Evolutionary conservation across 306 rosid species (phyloP).

Genomic region (Cercis canadensis): DNA sequence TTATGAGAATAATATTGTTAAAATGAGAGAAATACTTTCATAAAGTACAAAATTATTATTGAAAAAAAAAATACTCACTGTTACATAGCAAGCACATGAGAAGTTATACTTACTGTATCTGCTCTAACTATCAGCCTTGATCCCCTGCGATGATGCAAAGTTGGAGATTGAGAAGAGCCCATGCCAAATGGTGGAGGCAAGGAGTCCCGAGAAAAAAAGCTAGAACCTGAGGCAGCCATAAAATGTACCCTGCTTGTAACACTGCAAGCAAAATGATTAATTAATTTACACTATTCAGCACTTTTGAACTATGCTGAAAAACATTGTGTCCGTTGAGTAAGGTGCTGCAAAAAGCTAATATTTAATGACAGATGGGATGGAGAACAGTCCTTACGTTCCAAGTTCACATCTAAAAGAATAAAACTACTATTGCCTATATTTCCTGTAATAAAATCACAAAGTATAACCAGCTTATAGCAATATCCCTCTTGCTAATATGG

Average conservation of each 20-base stretch:
- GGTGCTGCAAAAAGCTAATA: background rate
- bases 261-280: constrained; percentile 52
- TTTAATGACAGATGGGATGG: background rate
- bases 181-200: constrained; percentile 43
- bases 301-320: constrained; percentile 9
- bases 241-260: constrained; percentile 56
- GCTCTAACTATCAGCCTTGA: constrained; percentile 83
- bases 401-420: constrained; percentile 1
- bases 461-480: too few species aligned
- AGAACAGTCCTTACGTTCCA: background rate
- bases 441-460: constrained; percentile 12
- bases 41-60: too few species aligned
- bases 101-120: constrained; percentile 65
- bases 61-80: constrained; percentile 5
- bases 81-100: constrained; percentile 30
- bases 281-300: constrained; percentile 19
- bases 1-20: background rate
- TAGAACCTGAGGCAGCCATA: constrained; percentile 65
- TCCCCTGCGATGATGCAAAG: constrained; percentile 60
- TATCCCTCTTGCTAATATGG: constrained; percentile 2
- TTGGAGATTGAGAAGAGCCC: constrained; percentile 59
- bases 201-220: constrained; percentile 66
- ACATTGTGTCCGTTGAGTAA: background rate
- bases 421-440: constrained; percentile 7
- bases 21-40: background rate